A percentile compares a stretch with the other conserved stretches of the same genome.
Conservation (phyloP, 164 flowering plant genomes). For the Vitis rotundifolia region DNA sequence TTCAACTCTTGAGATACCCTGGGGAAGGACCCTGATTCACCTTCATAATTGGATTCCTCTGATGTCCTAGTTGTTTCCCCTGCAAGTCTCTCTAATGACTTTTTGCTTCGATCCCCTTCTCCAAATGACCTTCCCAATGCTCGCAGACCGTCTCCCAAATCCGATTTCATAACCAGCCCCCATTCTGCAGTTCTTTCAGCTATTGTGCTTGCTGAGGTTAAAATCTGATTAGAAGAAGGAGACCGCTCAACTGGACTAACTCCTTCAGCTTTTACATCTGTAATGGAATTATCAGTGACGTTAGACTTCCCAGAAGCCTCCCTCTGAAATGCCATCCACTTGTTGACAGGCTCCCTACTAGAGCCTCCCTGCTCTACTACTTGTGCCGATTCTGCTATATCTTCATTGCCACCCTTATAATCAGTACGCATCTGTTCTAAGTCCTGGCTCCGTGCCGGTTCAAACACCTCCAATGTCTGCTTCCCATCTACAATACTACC, state of each 20-base stretch:
- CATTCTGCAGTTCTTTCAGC: slow-evolving; percentile 52
- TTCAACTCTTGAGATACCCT: slow-evolving; percentile 86
- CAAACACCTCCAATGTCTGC: background rate
- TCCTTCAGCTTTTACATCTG: background rate
- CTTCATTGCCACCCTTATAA: too few species aligned
- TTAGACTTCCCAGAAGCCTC: background rate
- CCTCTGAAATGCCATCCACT: slow-evolving; percentile 50
- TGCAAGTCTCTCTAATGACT: slow-evolving; percentile 25
- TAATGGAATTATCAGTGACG: background rate
- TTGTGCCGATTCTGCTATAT: background rate
- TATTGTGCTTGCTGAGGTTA: slow-evolving; percentile 25
- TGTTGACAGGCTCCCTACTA: slow-evolving; percentile 11
- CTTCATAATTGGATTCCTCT: slow-evolving; percentile 36
- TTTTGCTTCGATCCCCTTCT: slow-evolving; percentile 27
- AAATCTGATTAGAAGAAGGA: background rate
- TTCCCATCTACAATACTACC: background rate
- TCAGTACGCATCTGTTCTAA: too few species aligned
- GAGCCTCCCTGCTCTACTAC: background rate
- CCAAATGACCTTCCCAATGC: slow-evolving; percentile 2
- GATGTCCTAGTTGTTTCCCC: slow-evolving; percentile 48
- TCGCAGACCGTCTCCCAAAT: slow-evolving; percentile 22
- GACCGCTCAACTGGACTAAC: background rate
- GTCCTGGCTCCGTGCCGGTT: background rate
- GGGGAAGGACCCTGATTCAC: slow-evolving; percentile 36
- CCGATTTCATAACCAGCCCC: slow-evolving; percentile 41